Evolutionary conservation across 2,329 filamentous ascomycete species (phyloP).

Genomic region (Colletotrichum trifolii): DNA sequence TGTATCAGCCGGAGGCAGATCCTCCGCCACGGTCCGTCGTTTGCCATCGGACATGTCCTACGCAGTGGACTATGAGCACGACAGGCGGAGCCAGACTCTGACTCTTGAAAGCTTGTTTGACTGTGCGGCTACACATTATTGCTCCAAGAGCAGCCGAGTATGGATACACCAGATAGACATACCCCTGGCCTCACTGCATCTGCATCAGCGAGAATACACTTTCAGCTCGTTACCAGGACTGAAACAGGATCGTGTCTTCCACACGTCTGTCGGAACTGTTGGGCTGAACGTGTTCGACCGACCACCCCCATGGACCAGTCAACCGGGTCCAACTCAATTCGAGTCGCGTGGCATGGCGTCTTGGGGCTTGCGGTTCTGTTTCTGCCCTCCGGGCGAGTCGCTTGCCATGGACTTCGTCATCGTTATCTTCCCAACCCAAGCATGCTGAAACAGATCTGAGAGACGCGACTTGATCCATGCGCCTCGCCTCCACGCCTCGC

Average conservation of each 20-base stretch:
- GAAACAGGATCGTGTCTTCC: no score
- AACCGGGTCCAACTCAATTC: no score
- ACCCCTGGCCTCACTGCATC: no score
- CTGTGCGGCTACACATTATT: background rate
- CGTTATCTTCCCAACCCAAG: background rate
- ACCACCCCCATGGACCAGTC: no score
- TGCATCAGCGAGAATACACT: no score
- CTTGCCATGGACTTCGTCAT: background rate
- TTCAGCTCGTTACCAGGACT: no score
- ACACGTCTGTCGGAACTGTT: no score
- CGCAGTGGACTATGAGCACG: background rate
- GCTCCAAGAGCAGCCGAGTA: no score
- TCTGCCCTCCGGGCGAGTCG: background rate
- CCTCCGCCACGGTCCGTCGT: conserved; percentile 2
- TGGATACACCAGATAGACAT: no score
- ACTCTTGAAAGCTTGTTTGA: background rate
- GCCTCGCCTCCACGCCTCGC: background rate
- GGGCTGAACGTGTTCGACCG: no score
- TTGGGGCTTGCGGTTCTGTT: background rate
- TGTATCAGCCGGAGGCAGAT: background rate
- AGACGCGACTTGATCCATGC: background rate
- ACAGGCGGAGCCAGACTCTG: background rate
- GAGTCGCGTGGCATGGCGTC: no score
- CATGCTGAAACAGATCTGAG: conserved; percentile 21
- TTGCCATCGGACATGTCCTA: background rate